These are phyloP conservation scores for Aspergillus awamori DNA, from an alignment of 2,329 filamentous ascomycete genomes.

Conservation along the genomic window DNA sequence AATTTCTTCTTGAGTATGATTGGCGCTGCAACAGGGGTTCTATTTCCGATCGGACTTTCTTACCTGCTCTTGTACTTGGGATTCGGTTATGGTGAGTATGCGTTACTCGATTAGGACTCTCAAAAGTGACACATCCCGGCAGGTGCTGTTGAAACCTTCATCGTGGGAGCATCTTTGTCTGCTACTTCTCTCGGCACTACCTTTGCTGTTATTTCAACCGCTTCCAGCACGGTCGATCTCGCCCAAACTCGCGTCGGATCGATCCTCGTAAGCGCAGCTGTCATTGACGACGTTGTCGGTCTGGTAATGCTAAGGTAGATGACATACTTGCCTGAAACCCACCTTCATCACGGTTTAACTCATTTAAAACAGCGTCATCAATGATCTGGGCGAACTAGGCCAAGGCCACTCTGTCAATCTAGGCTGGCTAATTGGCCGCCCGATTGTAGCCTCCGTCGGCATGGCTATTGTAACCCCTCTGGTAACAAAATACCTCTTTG, in stretches of 20 bases:
- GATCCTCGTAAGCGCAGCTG: slow-evolving; percentile 50
- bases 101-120: not conserved
- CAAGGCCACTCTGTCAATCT: slow-evolving; percentile 29
- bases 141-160: slow-evolving; percentile 38
- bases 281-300: slow-evolving; percentile 52
- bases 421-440: slow-evolving; percentile 43
- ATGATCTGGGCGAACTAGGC: slow-evolving; percentile 30
- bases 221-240: slow-evolving; percentile 42
- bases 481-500: slow-evolving; percentile 44
- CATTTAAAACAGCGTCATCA: slow-evolving; percentile 34
- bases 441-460: slow-evolving; percentile 42
- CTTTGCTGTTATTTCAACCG: slow-evolving; percentile 35
- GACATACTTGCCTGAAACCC: not conserved
- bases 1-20: slow-evolving; percentile 49
- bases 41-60: slow-evolving; percentile 51
- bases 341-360: not conserved
- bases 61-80: slow-evolving; percentile 49
- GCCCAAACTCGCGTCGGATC: slow-evolving; percentile 49
- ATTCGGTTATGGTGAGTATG: slow-evolving; percentile 43
- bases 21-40: slow-evolving; percentile 49
- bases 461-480: slow-evolving; percentile 41
- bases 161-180: slow-evolving; percentile 34
- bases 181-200: slow-evolving; percentile 37
- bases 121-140: not conserved
- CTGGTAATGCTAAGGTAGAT: slow-evolving; percentile 41